Evolutionary conservation across 805 yeast genomes (phyloP).

Genomic region (Diddensiella santjacobensis): DNA sequence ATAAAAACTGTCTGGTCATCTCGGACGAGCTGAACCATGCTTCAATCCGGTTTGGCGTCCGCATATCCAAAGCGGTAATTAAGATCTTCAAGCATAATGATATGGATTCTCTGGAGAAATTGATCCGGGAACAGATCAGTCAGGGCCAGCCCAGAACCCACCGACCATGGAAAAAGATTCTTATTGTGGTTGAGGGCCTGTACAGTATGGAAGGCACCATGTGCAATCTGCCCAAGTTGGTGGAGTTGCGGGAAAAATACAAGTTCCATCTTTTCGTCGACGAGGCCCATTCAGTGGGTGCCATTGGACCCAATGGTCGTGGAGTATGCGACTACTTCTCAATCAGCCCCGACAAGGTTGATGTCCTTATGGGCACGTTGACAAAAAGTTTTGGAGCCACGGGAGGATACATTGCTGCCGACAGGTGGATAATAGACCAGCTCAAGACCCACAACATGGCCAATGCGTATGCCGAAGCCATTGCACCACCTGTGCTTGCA

Average conservation of each 20-base stretch:
- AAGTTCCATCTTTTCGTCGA: conserved; percentile 88
- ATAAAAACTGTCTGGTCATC: conserved; percentile 82
- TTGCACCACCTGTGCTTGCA: conserved; percentile 85
- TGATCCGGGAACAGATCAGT: conserved; percentile 78
- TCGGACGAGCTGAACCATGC: conserved; percentile 95
- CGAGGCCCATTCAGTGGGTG: conserved; percentile 98
- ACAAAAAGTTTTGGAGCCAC: conserved; percentile 98
- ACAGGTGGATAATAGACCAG: conserved; percentile 62
- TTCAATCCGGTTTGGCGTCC: conserved; percentile 90
- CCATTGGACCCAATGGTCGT: conserved; percentile 91
- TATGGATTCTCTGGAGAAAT: conserved; percentile 70
- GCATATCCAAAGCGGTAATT: conserved; percentile 89
- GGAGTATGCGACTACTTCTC: conserved; percentile 95
- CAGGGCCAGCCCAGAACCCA: conserved; percentile 94
- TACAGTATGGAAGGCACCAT: conserved; percentile 76
- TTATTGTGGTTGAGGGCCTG: conserved; percentile 84
- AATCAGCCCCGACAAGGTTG: conserved; percentile 70
- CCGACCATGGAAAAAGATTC: conserved; percentile 86
- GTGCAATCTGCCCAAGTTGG: conserved; percentile 71
- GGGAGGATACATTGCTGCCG: conserved; percentile 94
- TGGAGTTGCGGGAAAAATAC: conserved; percentile 75
- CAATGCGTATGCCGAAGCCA: conserved; percentile 74
- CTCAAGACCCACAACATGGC: conserved; percentile 71
- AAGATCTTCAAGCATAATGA: conserved; percentile 91
- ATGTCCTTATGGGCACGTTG: conserved; percentile 93